phyloP scores from a whole-genome alignment of 352 stramenopile species.

The Phytophthora melonis region DNA sequence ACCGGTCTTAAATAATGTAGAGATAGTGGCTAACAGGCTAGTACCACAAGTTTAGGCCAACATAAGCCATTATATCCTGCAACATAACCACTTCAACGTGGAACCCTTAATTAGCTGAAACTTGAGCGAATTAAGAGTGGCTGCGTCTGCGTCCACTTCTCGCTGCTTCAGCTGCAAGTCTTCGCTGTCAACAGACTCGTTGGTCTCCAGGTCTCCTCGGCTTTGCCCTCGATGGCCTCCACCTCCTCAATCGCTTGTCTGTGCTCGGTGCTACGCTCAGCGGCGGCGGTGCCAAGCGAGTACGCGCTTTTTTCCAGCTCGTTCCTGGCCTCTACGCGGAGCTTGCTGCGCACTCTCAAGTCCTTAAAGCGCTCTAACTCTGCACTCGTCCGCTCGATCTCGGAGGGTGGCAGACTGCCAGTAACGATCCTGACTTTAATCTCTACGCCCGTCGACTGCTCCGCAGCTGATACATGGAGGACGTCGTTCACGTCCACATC shows the following conservation, averaged over 20 bases:
- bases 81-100: slow-evolving; percentile 23
- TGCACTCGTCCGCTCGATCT: neutral
- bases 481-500: neutral
- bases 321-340: neutral
- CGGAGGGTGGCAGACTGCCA: neutral
- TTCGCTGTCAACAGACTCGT: neutral
- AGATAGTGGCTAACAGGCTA: slow-evolving; percentile 1
- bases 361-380: neutral
- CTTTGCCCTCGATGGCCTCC: neutral
- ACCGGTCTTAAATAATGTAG: slow-evolving; percentile 1
- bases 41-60: neutral
- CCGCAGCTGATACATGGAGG: neutral
- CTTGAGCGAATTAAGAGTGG: neutral
- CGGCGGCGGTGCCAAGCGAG: neutral
- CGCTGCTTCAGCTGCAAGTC: neutral
- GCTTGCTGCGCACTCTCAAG: neutral
- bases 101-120: neutral
- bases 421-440: neutral
- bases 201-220: neutral
- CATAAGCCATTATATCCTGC: neutral
- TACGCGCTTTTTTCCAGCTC: neutral
- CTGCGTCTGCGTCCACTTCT: neutral
- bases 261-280: neutral
- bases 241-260: neutral
- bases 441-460: neutral